phyloP scores from a whole-genome alignment of 495 filamentous ascomycete species.

The Daldinia bambusicola region DNA sequence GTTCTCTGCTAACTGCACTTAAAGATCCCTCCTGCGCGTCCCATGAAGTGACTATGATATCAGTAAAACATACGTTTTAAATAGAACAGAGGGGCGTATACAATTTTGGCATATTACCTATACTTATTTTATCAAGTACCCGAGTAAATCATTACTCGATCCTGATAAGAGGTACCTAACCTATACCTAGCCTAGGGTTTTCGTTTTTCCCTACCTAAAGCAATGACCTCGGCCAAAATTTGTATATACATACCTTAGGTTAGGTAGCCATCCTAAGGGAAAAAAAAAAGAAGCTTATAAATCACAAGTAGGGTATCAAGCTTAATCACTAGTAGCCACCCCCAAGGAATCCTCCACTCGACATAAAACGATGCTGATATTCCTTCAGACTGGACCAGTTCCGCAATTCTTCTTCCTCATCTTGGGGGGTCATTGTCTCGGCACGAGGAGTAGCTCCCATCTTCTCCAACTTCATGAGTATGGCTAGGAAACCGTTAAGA shows the following conservation, averaged over 20 bases:
- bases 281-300: not conserved
- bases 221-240: not conserved
- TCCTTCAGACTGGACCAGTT: conserved; percentile 80
- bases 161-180: not conserved
- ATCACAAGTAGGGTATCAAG: not conserved
- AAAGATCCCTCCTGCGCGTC: not conserved
- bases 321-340: conserved; percentile 22
- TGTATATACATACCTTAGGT: not conserved
- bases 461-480: conserved; percentile 75
- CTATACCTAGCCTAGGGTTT: not conserved
- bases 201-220: too few species aligned
- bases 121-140: not conserved
- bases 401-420: conserved; percentile 77
- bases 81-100: not conserved
- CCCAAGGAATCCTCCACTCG: conserved; percentile 65
- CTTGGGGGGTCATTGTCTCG: conserved; percentile 55
- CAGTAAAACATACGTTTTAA: not conserved
- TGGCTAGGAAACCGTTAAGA: conserved; percentile 72
- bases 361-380: conserved; percentile 76
- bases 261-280: not conserved
- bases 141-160: not conserved
- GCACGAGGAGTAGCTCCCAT: conserved; percentile 48
- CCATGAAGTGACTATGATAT: not conserved
- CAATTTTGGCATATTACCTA: not conserved
- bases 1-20: not conserved